Base-by-base conservation (phyloP, 106 monocot species). In the Alisma plantagoaquatica region DNA sequence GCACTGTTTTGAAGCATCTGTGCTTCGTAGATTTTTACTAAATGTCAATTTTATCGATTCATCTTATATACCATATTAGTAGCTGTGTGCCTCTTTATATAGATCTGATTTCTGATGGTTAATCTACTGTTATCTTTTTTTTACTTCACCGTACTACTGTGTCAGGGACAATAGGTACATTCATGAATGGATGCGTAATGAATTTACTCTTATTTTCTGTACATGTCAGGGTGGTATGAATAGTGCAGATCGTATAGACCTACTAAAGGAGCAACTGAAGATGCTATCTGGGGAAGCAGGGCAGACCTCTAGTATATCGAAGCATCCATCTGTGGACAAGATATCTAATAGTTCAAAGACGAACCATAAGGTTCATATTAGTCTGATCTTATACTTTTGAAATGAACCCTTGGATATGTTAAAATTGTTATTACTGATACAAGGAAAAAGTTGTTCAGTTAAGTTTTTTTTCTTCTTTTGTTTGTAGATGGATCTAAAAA, bases 241-340 rank as follows among this genome's bases (percentile, higher is more conserved):
- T 66, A 65, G 77, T 16, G 67, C 78, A 18, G 82, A 75, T 44
- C 87, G 78, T 62, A 73, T 75, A 46, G 87, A 88, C 51, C 60
- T 88, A 46, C 48, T 88, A 43, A 75, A 67, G 33, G 87, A 88
- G 59, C 87, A 82, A 50, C 42, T 82, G 17, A 88, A 79, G 57
- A 88, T 82, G 60, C 48, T 88, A 3, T 78, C 82, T 26, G 87
- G 82, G 57, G 87, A 88, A 59, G 78, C 82, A 33, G 87, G 82
- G 27, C 73, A 78, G 18, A 65, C 73, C 51, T 75, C 75, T 31
- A 88, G 87, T 67, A 68, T 83, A 43, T 52, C 83, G 29, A 83
- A 83, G 50, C 70, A 79, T 17, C 79, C 83, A 53, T 60, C 70
- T n/a, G n/a, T n/a, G 54, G 89, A 89, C 22, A 83, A 89, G 38